Conservation (phyloP, 2,329 filamentous ascomycete genomes). For the Epichloe glyceriae region DNA sequence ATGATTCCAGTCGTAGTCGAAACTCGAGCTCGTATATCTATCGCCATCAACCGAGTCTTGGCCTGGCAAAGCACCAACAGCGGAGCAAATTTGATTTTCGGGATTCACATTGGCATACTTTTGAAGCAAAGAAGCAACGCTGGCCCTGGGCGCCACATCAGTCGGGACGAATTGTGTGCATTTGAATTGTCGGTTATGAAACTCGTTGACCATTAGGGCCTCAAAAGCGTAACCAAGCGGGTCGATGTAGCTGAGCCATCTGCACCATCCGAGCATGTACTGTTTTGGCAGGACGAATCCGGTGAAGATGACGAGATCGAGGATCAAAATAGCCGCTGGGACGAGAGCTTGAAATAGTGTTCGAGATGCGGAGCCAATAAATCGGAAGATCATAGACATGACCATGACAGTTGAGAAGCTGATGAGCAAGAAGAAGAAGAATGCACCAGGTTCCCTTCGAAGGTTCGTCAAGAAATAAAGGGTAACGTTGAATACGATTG, state of each 20-base stretch:
- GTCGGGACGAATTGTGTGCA: conserved; percentile 36
- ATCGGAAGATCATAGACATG: conserved; percentile 82
- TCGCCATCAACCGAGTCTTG: conserved; percentile 41
- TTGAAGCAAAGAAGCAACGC: conserved; percentile 5
- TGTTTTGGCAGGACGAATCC: conserved; percentile 52
- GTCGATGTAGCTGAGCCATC: conserved; percentile 74
- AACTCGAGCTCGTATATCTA: conserved; percentile 39
- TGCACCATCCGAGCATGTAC: conserved; percentile 69
- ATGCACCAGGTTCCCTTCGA: conserved; percentile 57
- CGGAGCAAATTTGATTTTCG: conserved; percentile 41
- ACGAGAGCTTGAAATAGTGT: conserved; percentile 54
- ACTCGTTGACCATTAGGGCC: conserved; percentile 72
- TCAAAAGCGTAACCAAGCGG: conserved; percentile 74
- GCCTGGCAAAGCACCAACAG: conserved; percentile 45
- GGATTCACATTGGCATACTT: conserved; percentile 15
- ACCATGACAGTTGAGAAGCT: conserved; percentile 59
- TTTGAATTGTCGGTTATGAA: conserved; percentile 47
- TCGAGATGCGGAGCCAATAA: conserved; percentile 62
- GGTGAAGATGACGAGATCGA: conserved; percentile 56
- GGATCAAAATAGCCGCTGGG: conserved; percentile 46
- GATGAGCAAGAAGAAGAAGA: conserved; percentile 77
- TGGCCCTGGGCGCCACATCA: background rate
- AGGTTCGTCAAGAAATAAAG: conserved; percentile 85
- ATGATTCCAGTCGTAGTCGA: conserved; percentile 43
- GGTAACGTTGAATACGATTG: conserved; percentile 63